A percentile compares a stretch with the other conserved stretches of the same genome.
phyloP scores from a whole-genome alignment of 225 moss, liverwort and hornwort genomes.

The Lunularia cruciata region DNA sequence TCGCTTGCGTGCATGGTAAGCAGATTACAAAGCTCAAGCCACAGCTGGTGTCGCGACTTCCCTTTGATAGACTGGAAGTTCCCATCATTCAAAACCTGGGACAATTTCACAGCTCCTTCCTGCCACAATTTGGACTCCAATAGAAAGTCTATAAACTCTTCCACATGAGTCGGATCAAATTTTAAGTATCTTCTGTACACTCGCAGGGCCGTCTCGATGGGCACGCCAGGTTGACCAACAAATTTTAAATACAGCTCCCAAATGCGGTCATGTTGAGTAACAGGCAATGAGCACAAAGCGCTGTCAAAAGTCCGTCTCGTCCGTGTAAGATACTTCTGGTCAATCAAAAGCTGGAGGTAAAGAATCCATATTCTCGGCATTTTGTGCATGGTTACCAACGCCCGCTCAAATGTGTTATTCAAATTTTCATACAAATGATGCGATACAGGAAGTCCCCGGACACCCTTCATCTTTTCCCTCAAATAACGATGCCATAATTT shows the following conservation, averaged over 20 bases:
- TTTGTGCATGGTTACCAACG: constrained; percentile 93
- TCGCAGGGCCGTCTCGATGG: constrained; percentile 75
- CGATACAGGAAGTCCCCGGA: constrained; percentile 60
- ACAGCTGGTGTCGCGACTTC: constrained; percentile 88
- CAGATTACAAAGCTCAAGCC: constrained; percentile 87
- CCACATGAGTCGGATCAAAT: constrained; percentile 88
- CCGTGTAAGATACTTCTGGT: constrained; percentile 75
- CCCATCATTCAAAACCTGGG: constrained; percentile 80
- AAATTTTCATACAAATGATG: constrained; percentile 67
- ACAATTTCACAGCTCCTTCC: constrained; percentile 81
- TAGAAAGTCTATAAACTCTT: constrained; percentile 92
- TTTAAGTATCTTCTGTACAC: constrained; percentile 89
- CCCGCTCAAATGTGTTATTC: constrained; percentile 85
- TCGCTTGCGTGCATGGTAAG: constrained; percentile 88
- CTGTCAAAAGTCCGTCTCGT: constrained; percentile 84
- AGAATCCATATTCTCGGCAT: constrained; percentile 97
- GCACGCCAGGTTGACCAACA: constrained; percentile 81
- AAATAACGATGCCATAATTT: constrained; percentile 92
- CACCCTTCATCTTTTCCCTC: constrained; percentile 84
- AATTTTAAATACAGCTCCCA: constrained; percentile 95
- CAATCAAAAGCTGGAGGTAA: constrained; percentile 65
- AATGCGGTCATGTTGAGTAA: constrained; percentile 91
- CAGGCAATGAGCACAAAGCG: constrained; percentile 83
- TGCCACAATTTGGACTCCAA: constrained; percentile 80
- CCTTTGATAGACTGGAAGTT: constrained; percentile 76